phyloP scores from a whole-genome alignment of 2,329 filamentous ascomycete genomes.

The Apiospora kogelbergensis region DNA sequence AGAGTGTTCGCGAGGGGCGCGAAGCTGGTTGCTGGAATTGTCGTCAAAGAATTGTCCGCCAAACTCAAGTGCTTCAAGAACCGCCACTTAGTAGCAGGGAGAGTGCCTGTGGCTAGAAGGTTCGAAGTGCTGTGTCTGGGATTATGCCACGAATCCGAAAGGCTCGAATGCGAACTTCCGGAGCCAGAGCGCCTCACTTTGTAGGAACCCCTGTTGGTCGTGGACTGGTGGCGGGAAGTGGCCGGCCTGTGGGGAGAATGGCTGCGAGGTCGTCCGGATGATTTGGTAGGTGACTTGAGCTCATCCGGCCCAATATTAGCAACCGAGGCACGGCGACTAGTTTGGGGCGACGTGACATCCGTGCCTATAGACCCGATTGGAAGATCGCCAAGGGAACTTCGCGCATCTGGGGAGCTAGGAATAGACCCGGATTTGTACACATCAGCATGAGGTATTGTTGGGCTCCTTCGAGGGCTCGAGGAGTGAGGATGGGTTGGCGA shows the following conservation, averaged over 20 bases:
- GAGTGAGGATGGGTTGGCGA: slow-evolving; percentile 71
- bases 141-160: slow-evolving; percentile 64
- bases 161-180: slow-evolving; percentile 84
- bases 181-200: slow-evolving; percentile 86
- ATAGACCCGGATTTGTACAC: slow-evolving; percentile 66
- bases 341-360: slow-evolving; percentile 35
- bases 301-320: slow-evolving; percentile 50
- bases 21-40: slow-evolving; percentile 73
- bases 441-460: slow-evolving; percentile 63
- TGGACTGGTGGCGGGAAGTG: slow-evolving; percentile 71
- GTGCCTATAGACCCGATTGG: slow-evolving; percentile 61
- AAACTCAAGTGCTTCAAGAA: slow-evolving; percentile 90
- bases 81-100: slow-evolving; percentile 89
- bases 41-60: slow-evolving; percentile 86
- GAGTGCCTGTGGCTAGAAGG: slow-evolving; percentile 66
- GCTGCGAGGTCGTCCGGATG: slow-evolving; percentile 61
- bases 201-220: slow-evolving; percentile 65
- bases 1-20: slow-evolving; percentile 82
- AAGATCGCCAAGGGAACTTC: slow-evolving; percentile 48
- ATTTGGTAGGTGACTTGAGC: slow-evolving; percentile 42
- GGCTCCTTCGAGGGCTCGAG: slow-evolving; percentile 61
- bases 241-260: slow-evolving; percentile 77
- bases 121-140: slow-evolving; percentile 77
- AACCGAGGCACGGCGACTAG: slow-evolving; percentile 44
- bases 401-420: slow-evolving; percentile 61